Evolutionary conservation across 1,139 yeast genomes (phyloP).

Genomic region (Yamadazyma membranifaciens): DNA sequence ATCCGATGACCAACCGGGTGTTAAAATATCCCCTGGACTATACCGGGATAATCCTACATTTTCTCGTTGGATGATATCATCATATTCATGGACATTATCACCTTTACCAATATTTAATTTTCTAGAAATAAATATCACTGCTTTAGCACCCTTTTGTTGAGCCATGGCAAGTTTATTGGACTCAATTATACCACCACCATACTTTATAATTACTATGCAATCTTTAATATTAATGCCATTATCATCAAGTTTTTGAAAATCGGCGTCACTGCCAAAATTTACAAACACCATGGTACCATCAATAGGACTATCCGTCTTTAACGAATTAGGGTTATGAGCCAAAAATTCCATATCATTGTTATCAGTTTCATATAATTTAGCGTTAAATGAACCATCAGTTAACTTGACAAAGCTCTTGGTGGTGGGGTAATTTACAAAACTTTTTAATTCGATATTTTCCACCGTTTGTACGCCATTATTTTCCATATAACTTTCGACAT

Average conservation of each 20-base stretch:
- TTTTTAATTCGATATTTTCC: slow-evolving; percentile 48
- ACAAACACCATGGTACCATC: slow-evolving; percentile 54
- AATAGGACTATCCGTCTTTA: slow-evolving; percentile 44
- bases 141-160: slow-evolving; percentile 29
- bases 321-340: slow-evolving; percentile 70
- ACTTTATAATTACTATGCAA: slow-evolving; percentile 58
- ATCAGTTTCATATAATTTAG: slow-evolving; percentile 36
- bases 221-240: slow-evolving; percentile 35
- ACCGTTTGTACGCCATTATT: slow-evolving; percentile 56
- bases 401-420: slow-evolving; percentile 30
- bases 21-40: slow-evolving; percentile 75
- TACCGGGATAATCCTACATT: slow-evolving; percentile 66
- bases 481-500: slow-evolving; percentile 56
- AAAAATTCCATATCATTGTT: slow-evolving; percentile 35
- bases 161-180: slow-evolving; percentile 38
- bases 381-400: slow-evolving; percentile 34
- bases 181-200: slow-evolving; percentile 50
- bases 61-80: slow-evolving; percentile 56
- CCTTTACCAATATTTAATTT: slow-evolving; percentile 20
- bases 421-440: slow-evolving; percentile 58
- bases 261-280: slow-evolving; percentile 63
- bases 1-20: slow-evolving; percentile 75
- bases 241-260: slow-evolving; percentile 45
- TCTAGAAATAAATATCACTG: slow-evolving; percentile 36
- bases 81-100: slow-evolving; percentile 36